Evolutionary conservation across 192 early-diverging fungal genomes (phyloP).

Genomic region (Mycoemilia scoparia): DNA sequence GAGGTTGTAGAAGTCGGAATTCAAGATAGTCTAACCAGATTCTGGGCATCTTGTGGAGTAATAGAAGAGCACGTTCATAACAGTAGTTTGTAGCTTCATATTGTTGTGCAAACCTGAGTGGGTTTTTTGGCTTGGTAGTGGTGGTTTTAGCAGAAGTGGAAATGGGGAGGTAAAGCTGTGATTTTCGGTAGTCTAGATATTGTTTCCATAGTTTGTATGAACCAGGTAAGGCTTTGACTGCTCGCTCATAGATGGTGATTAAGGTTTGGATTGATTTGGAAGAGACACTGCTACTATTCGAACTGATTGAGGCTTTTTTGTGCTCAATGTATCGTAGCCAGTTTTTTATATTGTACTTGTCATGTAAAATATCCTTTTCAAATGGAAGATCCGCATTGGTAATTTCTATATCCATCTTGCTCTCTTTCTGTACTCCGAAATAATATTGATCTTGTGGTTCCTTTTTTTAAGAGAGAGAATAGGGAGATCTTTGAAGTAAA

Average conservation of each 20-base stretch:
- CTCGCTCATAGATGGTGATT: constrained; percentile 72
- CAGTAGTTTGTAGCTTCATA: constrained; percentile 49
- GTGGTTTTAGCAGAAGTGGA: no score
- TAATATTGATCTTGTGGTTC: no score
- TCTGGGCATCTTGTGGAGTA: constrained; percentile 89
- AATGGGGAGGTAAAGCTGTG: no score
- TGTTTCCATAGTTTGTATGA: constrained; percentile 92
- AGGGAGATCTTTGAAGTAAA: no score
- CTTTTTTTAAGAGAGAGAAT: no score
- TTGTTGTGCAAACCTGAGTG: constrained; percentile 34
- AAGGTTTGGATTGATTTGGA: no score
- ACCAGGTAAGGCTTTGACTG: constrained; percentile 68
- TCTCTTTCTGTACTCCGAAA: no score
- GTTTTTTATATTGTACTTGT: constrained; percentile 46
- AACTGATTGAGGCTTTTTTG: constrained; percentile 36
- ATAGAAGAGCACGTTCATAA: constrained; percentile 75
- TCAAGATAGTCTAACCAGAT: constrained; percentile 72
- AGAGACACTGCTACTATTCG: no score
- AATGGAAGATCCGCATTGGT: constrained; percentile 25
- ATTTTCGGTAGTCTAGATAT: constrained; percentile 54
- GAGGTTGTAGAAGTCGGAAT: constrained; percentile 47
- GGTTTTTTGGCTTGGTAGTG: constrained; percentile 30
- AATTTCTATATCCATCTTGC: constrained; percentile 8
- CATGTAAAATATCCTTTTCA: constrained; percentile 48
- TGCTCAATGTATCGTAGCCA: constrained; percentile 88